A percentile compares a stretch with the other conserved stretches of the same genome.
Evolutionary conservation across 768 basidiomycete genomes (phyloP).

Genomic region (Inosperma sp.): DNA sequence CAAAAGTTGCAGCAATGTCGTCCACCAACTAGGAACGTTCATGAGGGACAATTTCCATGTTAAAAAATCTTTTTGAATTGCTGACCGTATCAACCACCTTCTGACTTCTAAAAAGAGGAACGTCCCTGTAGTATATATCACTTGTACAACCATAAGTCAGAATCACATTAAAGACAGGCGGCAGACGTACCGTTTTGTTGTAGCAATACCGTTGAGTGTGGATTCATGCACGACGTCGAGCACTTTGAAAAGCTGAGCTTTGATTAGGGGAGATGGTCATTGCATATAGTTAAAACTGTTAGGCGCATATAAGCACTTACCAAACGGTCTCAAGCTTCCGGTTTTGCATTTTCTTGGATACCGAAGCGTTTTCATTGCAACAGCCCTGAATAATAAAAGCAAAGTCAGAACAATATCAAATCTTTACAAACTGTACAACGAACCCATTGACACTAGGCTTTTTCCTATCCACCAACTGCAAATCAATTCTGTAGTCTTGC

Average conservation of each 20-base stretch:
- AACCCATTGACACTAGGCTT: conserved; percentile 28
- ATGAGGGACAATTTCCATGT: not conserved
- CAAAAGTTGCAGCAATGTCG: conserved; percentile 81
- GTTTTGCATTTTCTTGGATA: conserved; percentile 34
- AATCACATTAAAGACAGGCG: conserved; percentile 7
- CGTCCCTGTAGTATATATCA: conserved; percentile 87
- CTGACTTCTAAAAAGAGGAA: conserved; percentile 72
- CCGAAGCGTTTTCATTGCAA: conserved; percentile 24
- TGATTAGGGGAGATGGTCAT: too few species aligned
- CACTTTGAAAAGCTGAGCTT: conserved; percentile 68
- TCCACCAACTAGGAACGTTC: conserved; percentile 66
- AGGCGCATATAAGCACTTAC: conserved; percentile 26
- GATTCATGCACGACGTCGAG: conserved; percentile 70
- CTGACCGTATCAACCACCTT: conserved; percentile 70
- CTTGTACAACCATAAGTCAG: conserved; percentile 34
- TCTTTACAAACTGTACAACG: conserved; percentile 2
- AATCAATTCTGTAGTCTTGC: conserved; percentile 27
- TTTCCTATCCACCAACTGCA: conserved; percentile 33
- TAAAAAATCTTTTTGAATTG: conserved; percentile 1
- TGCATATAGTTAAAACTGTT: not conserved
- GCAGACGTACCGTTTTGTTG: conserved; percentile 55
- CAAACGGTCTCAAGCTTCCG: conserved; percentile 39
- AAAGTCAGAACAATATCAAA: not conserved
- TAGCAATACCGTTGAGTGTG: conserved; percentile 45
- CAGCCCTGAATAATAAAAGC: conserved; percentile 10